These are phyloP conservation scores for Aegilops longissima DNA, from an alignment of 176 grass and related monocot species.

Conservation along the genomic window DNA sequence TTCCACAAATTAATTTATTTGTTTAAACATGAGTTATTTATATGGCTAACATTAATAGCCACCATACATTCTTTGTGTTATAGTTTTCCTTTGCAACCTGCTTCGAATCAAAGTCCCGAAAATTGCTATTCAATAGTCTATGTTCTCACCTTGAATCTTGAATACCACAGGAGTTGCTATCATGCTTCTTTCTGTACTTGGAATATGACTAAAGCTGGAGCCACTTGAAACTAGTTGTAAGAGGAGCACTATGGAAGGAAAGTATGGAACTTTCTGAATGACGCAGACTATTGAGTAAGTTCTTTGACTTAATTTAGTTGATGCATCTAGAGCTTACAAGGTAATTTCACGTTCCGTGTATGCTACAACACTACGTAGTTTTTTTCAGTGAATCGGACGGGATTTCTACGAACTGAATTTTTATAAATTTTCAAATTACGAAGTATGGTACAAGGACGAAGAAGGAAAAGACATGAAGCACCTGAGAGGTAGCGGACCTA, in stretches of 20 bases:
- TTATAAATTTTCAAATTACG: not conserved
- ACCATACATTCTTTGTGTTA: not conserved
- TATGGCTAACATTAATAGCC: not conserved
- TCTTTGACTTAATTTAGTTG: not conserved
- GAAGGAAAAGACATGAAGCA: not conserved
- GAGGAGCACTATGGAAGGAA: not conserved
- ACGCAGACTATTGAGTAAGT: not conserved
- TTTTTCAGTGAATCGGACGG: not conserved
- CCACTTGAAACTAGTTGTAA: conserved; percentile 12
- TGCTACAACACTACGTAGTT: not conserved
- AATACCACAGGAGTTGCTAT: not conserved
- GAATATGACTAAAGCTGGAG: conserved; percentile 10
- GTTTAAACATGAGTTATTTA: not conserved
- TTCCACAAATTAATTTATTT: not conserved
- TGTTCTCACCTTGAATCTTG: not conserved
- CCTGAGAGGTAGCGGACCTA: not conserved
- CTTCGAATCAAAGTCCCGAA: not conserved
- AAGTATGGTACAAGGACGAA: not conserved
- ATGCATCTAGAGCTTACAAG: not conserved
- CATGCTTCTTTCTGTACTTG: conserved; percentile 15
- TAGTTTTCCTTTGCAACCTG: not conserved
- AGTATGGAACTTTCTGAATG: not conserved
- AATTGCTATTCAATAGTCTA: not conserved
- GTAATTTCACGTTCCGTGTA: not conserved
- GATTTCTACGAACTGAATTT: not conserved